These are phyloP conservation scores for Oryza glaberrima DNA, from an alignment of 176 grass and related monocot species.

Conservation along the genomic window DNA sequence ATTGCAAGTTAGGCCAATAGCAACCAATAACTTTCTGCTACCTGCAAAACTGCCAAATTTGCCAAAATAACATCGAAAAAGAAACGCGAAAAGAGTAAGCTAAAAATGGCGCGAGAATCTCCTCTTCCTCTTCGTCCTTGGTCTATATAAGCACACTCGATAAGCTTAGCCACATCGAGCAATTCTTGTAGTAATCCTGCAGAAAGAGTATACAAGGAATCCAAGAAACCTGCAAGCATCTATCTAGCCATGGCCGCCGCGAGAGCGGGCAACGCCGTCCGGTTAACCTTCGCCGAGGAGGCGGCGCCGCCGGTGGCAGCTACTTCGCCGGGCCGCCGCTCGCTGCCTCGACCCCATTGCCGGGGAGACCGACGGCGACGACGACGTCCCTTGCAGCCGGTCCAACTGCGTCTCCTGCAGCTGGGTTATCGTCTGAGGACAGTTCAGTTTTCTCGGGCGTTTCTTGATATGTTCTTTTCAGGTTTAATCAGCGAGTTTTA, in stretches of 20 bases:
- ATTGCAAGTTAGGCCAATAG: too few relatives aligned
- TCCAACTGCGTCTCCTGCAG: background rate
- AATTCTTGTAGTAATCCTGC: background rate
- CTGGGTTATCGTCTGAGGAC: too few relatives aligned
- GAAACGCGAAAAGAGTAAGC: too few relatives aligned
- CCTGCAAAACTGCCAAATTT: too few relatives aligned
- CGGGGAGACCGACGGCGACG: constrained; percentile 12
- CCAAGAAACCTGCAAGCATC: background rate
- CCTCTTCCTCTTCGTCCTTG: too few relatives aligned
- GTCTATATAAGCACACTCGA: background rate
- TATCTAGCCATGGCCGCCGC: background rate
- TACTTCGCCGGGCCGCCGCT: constrained; percentile 29
- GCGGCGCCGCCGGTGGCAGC: constrained; percentile 39
- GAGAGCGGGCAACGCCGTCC: background rate
- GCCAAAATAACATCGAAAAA: too few relatives aligned
- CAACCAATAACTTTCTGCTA: too few relatives aligned
- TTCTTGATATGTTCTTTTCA: too few relatives aligned
- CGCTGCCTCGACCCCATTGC: constrained; percentile 36
- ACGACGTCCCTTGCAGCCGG: background rate
- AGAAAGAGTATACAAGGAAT: background rate
- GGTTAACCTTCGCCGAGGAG: constrained; percentile 35
- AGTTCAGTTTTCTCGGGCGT: too few relatives aligned
- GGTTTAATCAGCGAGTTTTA: background rate
- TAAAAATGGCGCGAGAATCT: too few relatives aligned
- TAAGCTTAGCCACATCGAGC: background rate